phyloP scores from a whole-genome alignment of 2,329 filamentous ascomycete genomes.

The Scytalidium sp. region DNA sequence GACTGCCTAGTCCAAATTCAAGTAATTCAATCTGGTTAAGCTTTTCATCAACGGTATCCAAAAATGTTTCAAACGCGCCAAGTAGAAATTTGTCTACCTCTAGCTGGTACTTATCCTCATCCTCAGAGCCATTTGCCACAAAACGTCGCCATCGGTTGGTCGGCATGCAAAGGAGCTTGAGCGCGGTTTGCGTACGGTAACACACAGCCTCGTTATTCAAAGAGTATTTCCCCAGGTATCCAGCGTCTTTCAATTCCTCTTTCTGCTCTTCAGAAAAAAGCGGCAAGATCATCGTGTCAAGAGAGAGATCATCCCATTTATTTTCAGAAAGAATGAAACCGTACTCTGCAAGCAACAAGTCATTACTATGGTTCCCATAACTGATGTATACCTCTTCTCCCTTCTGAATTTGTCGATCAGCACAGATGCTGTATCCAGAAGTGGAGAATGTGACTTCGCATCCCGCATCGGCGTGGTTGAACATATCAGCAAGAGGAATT shows the following conservation, averaged over 20 bases:
- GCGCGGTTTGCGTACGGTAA: slow-evolving; percentile 53
- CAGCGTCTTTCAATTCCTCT: slow-evolving; percentile 38
- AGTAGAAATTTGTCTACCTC: slow-evolving; percentile 37
- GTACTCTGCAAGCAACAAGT: slow-evolving; percentile 69
- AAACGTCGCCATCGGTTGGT: slow-evolving; percentile 42
- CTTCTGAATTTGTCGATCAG: slow-evolving; percentile 44
- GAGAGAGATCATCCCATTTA: slow-evolving; percentile 23
- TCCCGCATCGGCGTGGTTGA: slow-evolving; percentile 54
- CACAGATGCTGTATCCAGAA: slow-evolving; percentile 52
- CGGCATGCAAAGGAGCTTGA: slow-evolving; percentile 37
- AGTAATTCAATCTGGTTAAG: background rate
- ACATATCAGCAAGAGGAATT: slow-evolving; percentile 70
- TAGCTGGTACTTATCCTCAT: slow-evolving; percentile 39
- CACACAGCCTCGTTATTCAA: slow-evolving; percentile 49
- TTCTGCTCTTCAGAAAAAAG: slow-evolving; percentile 28
- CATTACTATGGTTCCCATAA: slow-evolving; percentile 70
- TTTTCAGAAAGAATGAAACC: slow-evolving; percentile 31
- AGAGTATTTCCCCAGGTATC: slow-evolving; percentile 50
- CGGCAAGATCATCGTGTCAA: slow-evolving; percentile 25
- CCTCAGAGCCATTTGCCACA: slow-evolving; percentile 40
- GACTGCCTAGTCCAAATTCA: slow-evolving; percentile 8
- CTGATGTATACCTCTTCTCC: slow-evolving; percentile 67
- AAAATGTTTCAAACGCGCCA: slow-evolving; percentile 13
- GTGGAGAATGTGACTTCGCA: slow-evolving; percentile 51
- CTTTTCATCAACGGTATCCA: background rate